Percentiles rank a stretch among this genome's conserved stretches.
Evolutionary conservation across 345 rosid species (phyloP).

Genomic region (Noccaea bulbosa): DNA sequence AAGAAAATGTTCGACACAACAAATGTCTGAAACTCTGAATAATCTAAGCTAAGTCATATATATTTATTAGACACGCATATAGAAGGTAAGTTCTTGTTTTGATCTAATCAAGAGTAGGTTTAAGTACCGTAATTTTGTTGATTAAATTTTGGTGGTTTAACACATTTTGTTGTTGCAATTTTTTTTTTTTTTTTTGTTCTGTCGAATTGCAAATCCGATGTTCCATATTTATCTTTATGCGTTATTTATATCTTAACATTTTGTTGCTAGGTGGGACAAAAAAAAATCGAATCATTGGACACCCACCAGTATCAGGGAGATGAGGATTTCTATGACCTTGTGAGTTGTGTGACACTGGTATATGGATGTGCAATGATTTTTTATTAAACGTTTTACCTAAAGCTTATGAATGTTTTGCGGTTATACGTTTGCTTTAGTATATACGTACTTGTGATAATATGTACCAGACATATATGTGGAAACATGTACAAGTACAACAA

Average conservation of each 20-base stretch:
- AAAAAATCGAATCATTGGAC: neutral
- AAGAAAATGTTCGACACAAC: neutral
- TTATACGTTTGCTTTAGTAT: neutral
- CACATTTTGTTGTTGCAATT: too few species aligned
- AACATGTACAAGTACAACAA: neutral
- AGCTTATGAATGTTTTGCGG: neutral
- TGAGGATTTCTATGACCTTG: neutral
- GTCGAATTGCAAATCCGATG: neutral
- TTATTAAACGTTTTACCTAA: neutral
- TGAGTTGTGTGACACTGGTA: neutral
- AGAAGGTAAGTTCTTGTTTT: conserved; percentile 8
- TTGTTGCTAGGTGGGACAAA: conserved; percentile 1
- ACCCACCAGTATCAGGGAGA: neutral
- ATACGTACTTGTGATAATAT: neutral
- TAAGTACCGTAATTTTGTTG: neutral
- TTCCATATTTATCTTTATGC: neutral
- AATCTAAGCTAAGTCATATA: conserved; percentile 2
- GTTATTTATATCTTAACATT: neutral
- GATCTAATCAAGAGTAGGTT: conserved; percentile 1
- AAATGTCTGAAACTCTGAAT: neutral
- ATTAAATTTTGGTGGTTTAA: conserved; percentile 2
- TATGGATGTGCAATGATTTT: neutral
- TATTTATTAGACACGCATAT: neutral
- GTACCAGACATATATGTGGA: neutral
- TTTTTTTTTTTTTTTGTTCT: too few species aligned